phyloP scores from a whole-genome alignment of 495 filamentous ascomycete genomes.

The Podospora didyma region DNA sequence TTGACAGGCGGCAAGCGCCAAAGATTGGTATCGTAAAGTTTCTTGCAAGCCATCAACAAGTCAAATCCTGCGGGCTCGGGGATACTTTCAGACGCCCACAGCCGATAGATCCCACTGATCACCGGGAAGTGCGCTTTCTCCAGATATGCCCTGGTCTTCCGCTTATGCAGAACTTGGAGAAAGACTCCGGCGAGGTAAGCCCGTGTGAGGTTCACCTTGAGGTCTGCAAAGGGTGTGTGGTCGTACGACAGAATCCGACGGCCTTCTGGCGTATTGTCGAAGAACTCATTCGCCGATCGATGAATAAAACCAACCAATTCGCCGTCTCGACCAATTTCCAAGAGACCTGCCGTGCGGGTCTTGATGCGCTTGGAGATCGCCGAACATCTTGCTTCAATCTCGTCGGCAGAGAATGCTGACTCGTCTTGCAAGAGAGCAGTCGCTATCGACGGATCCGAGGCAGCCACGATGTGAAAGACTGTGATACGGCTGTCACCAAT shows the following conservation, averaged over 20 bases:
- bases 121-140: neutral
- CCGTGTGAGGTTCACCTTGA: neutral
- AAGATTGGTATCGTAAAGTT: neutral
- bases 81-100: neutral
- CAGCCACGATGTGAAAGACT: slow-evolving; percentile 3
- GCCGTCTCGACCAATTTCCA: slow-evolving; percentile 1
- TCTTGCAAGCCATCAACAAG: slow-evolving; percentile 4
- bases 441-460: slow-evolving; percentile 3
- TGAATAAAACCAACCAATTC: slow-evolving; percentile 11
- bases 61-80: neutral
- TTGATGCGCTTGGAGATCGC: slow-evolving; percentile 1
- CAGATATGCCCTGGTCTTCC: slow-evolving; percentile 1
- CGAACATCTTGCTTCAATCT: neutral
- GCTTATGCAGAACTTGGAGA: neutral
- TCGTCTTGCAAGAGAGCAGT: neutral
- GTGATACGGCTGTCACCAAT: neutral
- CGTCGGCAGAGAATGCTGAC: neutral
- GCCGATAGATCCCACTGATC: neutral
- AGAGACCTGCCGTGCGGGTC: slow-evolving; percentile 12
- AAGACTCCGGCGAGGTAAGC: slow-evolving; percentile 6
- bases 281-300: slow-evolving; percentile 16
- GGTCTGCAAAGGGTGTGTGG: neutral
- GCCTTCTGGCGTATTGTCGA: slow-evolving; percentile 6
- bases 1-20: neutral
- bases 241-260: slow-evolving; percentile 8